Conservation (phyloP, 768 basidiomycete species). For the Mycena metata region DNA sequence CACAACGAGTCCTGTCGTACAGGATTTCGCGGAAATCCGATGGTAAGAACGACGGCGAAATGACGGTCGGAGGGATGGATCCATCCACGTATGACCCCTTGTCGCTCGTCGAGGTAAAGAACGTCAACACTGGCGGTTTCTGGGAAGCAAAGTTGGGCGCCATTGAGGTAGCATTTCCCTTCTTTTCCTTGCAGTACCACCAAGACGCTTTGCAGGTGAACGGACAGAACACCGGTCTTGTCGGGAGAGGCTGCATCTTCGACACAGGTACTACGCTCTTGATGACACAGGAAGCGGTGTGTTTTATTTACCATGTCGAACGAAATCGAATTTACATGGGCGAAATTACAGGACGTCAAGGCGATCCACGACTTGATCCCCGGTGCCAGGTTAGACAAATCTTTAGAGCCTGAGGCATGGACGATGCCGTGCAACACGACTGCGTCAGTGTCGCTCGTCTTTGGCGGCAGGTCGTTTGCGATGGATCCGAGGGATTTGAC, state of each 20-base stretch:
- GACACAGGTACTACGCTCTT: conserved; percentile 55
- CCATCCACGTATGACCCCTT: conserved; percentile 62
- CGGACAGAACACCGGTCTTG: conserved; percentile 57
- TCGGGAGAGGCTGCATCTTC: conserved; percentile 67
- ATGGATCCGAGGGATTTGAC: conserved; percentile 72
- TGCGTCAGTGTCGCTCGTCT: conserved; percentile 65
- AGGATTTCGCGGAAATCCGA: conserved; percentile 76
- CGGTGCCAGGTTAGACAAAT: conserved; percentile 63
- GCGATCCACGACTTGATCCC: conserved; percentile 69
- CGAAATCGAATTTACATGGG: conserved; percentile 1
- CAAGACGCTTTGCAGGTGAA: conserved; percentile 47
- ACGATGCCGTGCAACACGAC: conserved; percentile 76
- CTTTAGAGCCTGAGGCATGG: conserved; percentile 65
- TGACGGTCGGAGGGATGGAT: conserved; percentile 74
- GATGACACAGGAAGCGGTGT: conserved; percentile 35
- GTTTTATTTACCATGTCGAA: conserved; percentile 2
- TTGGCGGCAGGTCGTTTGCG: conserved; percentile 70
- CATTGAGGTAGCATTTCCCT: conserved; percentile 47
- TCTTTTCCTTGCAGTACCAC: not conserved
- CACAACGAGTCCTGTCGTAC: conserved; percentile 71
- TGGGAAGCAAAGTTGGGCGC: conserved; percentile 72
- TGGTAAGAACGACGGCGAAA: conserved; percentile 67
- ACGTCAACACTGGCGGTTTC: conserved; percentile 68
- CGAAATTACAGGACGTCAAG: conserved; percentile 58
- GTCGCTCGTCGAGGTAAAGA: conserved; percentile 62